These are phyloP conservation scores for Pseudocercospora fijiensis DNA, from an alignment of 2,329 filamentous ascomycete species.

Conservation along the genomic window DNA sequence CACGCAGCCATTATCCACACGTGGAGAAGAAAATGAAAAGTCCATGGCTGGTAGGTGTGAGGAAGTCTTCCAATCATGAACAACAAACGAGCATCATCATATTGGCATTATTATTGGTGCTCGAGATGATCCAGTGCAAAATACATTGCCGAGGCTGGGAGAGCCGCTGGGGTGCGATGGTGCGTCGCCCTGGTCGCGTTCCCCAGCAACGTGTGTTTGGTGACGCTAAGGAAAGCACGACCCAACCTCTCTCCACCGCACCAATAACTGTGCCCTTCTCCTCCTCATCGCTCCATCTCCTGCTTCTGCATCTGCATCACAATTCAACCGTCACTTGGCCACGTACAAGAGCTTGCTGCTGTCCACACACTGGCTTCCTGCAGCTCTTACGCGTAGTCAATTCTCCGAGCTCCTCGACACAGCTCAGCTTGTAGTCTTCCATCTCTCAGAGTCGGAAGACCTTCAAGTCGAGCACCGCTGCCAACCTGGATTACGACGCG, in stretches of 20 bases:
- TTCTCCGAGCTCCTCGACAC: background rate
- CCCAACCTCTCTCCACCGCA: background rate
- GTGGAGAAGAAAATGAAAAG: background rate
- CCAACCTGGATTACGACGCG: constrained; percentile 99
- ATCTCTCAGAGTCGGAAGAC: constrained; percentile 9
- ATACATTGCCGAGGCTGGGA: background rate
- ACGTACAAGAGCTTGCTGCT: constrained; percentile 8
- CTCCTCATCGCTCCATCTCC: background rate
- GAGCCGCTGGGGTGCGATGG: background rate
- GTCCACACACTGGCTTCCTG: constrained; percentile 1
- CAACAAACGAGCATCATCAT: too few relatives aligned
- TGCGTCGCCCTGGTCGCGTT: background rate
- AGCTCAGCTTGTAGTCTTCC: constrained; percentile 8
- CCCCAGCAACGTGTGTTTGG: background rate
- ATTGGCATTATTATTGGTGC: too few relatives aligned
- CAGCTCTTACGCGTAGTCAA: constrained; percentile 6
- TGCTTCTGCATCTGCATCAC: background rate
- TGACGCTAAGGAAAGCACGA: background rate
- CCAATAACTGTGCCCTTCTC: background rate
- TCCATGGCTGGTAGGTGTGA: constrained; percentile 4
- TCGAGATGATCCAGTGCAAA: background rate
- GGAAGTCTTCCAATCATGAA: too few relatives aligned
- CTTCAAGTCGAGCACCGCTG: constrained; percentile 37
- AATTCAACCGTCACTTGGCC: constrained; percentile 1
- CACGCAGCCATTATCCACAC: background rate